Conservation (phyloP, 371 early-diverging fungal species). For the Mucor ambiguus region DNA sequence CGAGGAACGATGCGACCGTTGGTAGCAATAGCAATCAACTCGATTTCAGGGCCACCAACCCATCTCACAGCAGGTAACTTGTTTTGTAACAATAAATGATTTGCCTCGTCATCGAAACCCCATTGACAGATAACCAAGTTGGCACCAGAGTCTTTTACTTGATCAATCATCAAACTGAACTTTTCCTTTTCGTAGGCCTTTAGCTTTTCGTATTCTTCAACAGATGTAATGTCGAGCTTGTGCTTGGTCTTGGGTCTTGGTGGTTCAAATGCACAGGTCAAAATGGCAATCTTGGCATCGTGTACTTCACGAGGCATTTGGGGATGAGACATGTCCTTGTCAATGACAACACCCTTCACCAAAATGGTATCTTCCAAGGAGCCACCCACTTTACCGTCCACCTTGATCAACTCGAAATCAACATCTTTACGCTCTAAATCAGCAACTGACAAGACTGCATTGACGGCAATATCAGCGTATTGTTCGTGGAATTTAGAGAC, state of each 20-base stretch:
- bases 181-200: conserved; percentile 95
- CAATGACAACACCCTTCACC: conserved; percentile 98
- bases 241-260: conserved; percentile 99
- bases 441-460: conserved; percentile 97
- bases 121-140: conserved; percentile 99
- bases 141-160: conserved; percentile 97
- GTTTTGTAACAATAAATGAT: conserved; percentile 98
- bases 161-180: conserved; percentile 97
- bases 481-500: conserved; percentile 97
- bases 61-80: conserved; percentile 99
- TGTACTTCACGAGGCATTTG: conserved; percentile 98
- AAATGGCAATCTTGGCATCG: conserved; percentile 97
- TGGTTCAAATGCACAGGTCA: conserved; percentile 99
- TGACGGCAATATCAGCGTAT: conserved; percentile 97
- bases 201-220: conserved; percentile 97
- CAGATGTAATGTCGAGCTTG: conserved; percentile 96
- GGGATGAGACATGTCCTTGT: conserved; percentile 99
- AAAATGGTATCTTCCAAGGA: conserved; percentile 92
- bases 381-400: conserved; percentile 98
- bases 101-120: conserved; percentile 99
- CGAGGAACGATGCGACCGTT: conserved; percentile 99
- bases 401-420: conserved; percentile 99
- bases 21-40: conserved; percentile 98
- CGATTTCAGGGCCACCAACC: conserved; percentile 99
- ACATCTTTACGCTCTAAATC: conserved; percentile 99